A percentile compares a stretch with the other conserved stretches of the same genome.
Evolutionary conservation across 495 filamentous ascomycete genomes (phyloP).

Genomic region (Xylaria telfairii): DNA sequence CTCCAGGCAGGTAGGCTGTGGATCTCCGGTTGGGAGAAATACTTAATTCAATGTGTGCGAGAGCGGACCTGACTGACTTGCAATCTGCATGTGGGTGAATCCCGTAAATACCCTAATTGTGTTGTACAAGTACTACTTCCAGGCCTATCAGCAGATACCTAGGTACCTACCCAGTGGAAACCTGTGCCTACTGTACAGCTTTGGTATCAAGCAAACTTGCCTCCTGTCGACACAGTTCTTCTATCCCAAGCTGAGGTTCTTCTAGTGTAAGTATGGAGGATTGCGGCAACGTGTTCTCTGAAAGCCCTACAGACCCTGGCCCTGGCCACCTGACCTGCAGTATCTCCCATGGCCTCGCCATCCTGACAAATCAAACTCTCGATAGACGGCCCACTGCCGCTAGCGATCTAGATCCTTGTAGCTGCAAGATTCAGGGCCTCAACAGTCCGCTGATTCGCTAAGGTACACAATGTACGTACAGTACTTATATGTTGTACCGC

Average conservation of each 20-base stretch:
- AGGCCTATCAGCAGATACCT: background rate
- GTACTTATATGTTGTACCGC: background rate
- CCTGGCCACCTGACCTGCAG: conserved; percentile 22
- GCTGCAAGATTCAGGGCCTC: conserved; percentile 11
- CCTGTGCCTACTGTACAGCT: background rate
- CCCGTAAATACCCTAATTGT: no score
- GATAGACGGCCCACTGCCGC: background rate
- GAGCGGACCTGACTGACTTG: conserved; percentile 5
- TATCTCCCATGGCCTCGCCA: background rate
- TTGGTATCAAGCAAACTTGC: background rate
- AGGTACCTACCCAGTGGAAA: background rate
- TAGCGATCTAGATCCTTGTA: conserved; percentile 6
- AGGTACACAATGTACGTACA: no score
- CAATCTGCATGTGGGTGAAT: background rate
- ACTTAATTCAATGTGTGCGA: background rate
- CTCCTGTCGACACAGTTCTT: no score
- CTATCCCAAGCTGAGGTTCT: no score
- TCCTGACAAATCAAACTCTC: conserved; percentile 21
- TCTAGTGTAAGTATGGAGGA: no score
- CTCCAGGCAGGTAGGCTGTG: background rate
- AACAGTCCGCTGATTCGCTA: conserved; percentile 1
- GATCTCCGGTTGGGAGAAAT: background rate
- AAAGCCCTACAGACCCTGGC: conserved; percentile 5
- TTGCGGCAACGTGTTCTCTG: conserved; percentile 43
- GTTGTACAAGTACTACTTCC: no score